phyloP scores from a whole-genome alignment of 2,329 filamentous ascomycete species.

The Penicillium concentricum region DNA sequence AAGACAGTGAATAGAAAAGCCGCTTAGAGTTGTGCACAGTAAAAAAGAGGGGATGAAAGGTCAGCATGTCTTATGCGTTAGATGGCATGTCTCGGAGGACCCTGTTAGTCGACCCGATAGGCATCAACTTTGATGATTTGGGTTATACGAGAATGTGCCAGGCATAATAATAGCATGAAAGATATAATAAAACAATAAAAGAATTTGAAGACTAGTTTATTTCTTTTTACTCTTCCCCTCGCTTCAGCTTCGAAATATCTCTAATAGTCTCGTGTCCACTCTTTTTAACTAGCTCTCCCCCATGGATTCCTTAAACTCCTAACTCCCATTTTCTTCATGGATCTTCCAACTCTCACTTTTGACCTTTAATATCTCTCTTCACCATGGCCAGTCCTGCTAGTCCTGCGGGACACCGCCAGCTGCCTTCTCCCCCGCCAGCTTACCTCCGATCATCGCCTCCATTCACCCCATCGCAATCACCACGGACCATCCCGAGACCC shows the following conservation, averaged over 20 bases:
- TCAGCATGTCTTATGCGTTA: not conserved
- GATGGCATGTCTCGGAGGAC: not conserved
- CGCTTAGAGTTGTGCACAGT: not conserved
- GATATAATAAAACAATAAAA: not conserved
- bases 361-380: not conserved
- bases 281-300: conserved; percentile 1
- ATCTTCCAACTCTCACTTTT: not conserved
- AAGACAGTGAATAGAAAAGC: too few species aligned
- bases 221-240: not conserved
- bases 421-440: conserved; percentile 45
- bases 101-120: not conserved
- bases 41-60: not conserved
- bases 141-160: conserved; percentile 1
- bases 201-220: not conserved
- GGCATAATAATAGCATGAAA: conserved; percentile 1
- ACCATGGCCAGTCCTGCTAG: conserved; percentile 32
- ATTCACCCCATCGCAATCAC: conserved; percentile 23
- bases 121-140: not conserved
- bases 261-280: not conserved
- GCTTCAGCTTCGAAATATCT: not conserved
- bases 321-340: not conserved
- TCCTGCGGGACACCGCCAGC: conserved; percentile 27
- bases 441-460: conserved; percentile 43
- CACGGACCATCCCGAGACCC: conserved; percentile 24
- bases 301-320: not conserved